Conservation (phyloP, 1,139 yeast genomes). For the Kurtzmaniella quercitrusa region DNA sequence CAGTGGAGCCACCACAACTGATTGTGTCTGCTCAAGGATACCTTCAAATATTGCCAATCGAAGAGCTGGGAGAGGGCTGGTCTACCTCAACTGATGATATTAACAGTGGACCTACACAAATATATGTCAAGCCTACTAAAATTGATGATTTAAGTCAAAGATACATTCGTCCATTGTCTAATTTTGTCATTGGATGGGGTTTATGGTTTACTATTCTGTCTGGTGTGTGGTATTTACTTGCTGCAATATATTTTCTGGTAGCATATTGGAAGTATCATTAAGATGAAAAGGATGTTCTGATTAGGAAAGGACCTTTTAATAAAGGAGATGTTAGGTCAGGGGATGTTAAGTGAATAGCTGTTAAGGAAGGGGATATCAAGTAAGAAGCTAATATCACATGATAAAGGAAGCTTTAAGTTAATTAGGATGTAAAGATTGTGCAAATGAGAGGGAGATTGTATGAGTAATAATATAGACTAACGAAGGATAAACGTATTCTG, state of each 20-base stretch:
- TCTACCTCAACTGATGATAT: slow-evolving; percentile 7
- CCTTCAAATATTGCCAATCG: slow-evolving; percentile 31
- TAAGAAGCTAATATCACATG: too few relatives aligned
- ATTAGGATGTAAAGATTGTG: too few relatives aligned
- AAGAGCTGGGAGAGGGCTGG: slow-evolving; percentile 15
- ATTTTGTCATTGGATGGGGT: slow-evolving; percentile 33
- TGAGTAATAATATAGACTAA: too few relatives aligned
- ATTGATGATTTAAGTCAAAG: slow-evolving; percentile 28
- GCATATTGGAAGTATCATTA: not conserved
- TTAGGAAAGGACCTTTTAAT: too few relatives aligned
- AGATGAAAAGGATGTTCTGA: too few relatives aligned
- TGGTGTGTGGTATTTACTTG: slow-evolving; percentile 21
- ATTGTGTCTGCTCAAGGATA: slow-evolving; percentile 40
- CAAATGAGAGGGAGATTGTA: too few relatives aligned
- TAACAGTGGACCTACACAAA: slow-evolving; percentile 40
- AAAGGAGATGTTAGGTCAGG: too few relatives aligned
- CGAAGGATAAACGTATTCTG: too few relatives aligned
- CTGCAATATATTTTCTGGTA: not conserved
- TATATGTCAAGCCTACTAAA: slow-evolving; percentile 41
- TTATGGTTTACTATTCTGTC: slow-evolving; percentile 38
- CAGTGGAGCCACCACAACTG: slow-evolving; percentile 38
- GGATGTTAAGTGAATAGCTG: too few relatives aligned
- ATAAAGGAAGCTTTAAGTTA: too few relatives aligned
- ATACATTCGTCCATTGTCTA: slow-evolving; percentile 28
- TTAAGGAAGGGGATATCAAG: too few relatives aligned